Base-by-base conservation (phyloP, 1,284 basidiomycete species). In the Tetrapyrgos nigripes region DNA sequence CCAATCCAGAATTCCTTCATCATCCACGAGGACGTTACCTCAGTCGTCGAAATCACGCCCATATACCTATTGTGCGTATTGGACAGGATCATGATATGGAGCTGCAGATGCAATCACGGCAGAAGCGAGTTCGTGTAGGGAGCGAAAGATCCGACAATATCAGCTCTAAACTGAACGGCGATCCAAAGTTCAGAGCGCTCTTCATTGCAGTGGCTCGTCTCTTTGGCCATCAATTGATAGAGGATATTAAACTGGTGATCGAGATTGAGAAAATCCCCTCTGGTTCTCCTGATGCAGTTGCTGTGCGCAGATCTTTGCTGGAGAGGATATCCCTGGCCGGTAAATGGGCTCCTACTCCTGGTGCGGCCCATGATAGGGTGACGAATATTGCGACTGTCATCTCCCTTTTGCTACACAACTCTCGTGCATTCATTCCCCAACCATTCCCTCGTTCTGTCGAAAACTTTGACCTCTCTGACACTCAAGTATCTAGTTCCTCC, bases 311-410 rank as follows among this genome's bases (percentile, higher is more conserved):
- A 28, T 40, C 68, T 0, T 72, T 85, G 29, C 65, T 80, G 19
- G 73, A 72, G 57, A 70, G 76, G 27, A 72, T 91, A 28, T 82
- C 81, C 1, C 81, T 88, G 13, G 87, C 81, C 1, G 79, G 79
- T 4, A 92, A 91, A 70, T 91, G 88, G 88, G 87, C 87, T 0
- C 89, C 89, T 0, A 82, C 83, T 1, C 83, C 85, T 4, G 77
- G 72, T 3, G 71, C 76, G 3, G 77, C 83, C 1, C 87, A 89
- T 60, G 89, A 91, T 67, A 79, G 81, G 9, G 73, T 80, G 55
- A 87, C 86, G 2, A 85, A 87, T 66, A 83, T 92, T 59, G 71
- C 84, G 2, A 84, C 88, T 0, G 87, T 87, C 14, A 81, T 92
- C 50, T 75, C 79, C 9, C 72, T 81, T 9, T 77, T 86, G 46